Evolutionary conservation across 345 rosid species (phyloP).

Genomic region (Eucalyptus sp.): DNA sequence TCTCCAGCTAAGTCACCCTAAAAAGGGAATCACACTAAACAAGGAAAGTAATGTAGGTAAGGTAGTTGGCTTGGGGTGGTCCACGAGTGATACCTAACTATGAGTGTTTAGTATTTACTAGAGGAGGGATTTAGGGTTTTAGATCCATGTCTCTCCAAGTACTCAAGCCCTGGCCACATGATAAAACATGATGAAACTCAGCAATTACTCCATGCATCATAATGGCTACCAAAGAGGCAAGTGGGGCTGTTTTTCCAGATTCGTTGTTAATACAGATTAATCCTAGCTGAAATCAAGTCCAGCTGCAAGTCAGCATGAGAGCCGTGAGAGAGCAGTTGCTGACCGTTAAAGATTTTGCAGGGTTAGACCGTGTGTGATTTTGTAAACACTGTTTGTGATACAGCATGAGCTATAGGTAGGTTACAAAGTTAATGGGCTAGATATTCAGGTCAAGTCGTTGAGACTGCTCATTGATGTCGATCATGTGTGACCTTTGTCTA

Average conservation of each 20-base stretch:
- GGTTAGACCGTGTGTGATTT: not conserved
- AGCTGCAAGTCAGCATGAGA: not conserved
- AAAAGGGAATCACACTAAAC: not conserved
- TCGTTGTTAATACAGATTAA: not conserved
- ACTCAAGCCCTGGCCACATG: not conserved
- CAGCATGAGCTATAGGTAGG: not conserved
- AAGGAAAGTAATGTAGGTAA: not conserved
- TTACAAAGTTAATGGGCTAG: not conserved
- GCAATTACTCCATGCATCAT: not conserved
- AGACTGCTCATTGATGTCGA: not conserved
- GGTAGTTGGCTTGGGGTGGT: not conserved
- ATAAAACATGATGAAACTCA: not conserved
- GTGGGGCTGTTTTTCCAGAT: not conserved
- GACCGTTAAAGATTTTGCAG: not conserved
- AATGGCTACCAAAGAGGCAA: not conserved
- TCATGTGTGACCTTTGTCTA: not conserved
- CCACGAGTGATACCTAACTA: not conserved
- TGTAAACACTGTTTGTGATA: not conserved
- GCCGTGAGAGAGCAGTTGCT: not conserved
- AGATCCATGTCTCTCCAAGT: not conserved
- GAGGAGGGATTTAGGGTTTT: not conserved
- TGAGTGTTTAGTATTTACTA: not conserved
- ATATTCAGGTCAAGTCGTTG: not conserved
- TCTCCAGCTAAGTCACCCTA: not conserved
- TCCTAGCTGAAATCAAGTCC: not conserved